Evolutionary conservation across 176 grass and related monocot species (phyloP), one percentile per base, ranked within the genome.

Genomic region (bread wheat (Triticum aestivum)): DNA sequence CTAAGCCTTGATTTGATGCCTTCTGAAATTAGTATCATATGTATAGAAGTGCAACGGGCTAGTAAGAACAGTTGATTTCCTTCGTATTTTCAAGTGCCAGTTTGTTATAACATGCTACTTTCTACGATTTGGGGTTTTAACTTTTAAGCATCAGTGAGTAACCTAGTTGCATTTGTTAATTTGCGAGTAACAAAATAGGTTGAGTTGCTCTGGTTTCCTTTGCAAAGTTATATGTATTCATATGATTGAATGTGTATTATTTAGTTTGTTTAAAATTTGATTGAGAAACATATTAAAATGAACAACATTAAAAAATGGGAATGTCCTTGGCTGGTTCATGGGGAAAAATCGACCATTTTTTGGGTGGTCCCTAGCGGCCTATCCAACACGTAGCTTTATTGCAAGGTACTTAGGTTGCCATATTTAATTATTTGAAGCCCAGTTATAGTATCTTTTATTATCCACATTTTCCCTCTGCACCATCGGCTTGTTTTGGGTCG

Each of bases 311-410:
- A 32, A 33, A 86, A 78, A 51, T 27, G 71, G 39, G 18, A 51
- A 11, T 74, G 66, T 32, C 56, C 23, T 77, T 85, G 61, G 47
- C 47, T 79, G 10, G 49, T 56, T 67, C 9, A 14, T 69, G 15
- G n/a, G 30, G 8, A 78, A 49, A 52, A 49, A 54, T 56, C n/a
- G 41, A 41, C n/a, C 59, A 79, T 29, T 78, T 78, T 73, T 83
- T 11, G 24, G 30, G 47, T 85, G 45, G 61, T 63, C 29, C 37
- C 65, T 30, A 34, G 41, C 6, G 5, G 11, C 41, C 56, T 20
- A 81, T 69, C 54, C 56, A 21, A 17, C 11, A 58, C 12, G 14
- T 38, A 68, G n/a, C 34, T 85, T 86, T 63, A 67, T 86, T 89
- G 79, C 44, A 15, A 38, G 27, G 7, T 44, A 72, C 69, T 62